Evolutionary conservation across 331 rosid species (phyloP), one percentile per base, ranked within the genome.

Genomic region (Ulmus americana): DNA sequence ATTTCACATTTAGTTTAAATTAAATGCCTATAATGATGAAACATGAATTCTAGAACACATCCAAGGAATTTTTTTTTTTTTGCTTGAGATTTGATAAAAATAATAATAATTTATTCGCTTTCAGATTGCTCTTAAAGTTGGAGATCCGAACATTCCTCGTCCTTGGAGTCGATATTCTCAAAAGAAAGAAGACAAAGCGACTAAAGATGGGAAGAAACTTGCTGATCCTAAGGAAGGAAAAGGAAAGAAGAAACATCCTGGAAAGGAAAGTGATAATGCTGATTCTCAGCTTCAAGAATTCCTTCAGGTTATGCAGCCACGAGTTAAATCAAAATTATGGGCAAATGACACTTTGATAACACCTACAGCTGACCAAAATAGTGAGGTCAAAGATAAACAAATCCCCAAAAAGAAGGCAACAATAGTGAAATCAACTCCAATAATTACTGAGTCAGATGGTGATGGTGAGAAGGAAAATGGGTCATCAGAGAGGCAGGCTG

Each of bases 131-230:
- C 70, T 69, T 55, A 81, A 82, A 74, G 81, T 61, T 45, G 97
- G 99, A 11, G 99, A 94, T 79, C 82, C 86, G 12, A 75, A 81
- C 56, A 82, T 87, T 72, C 97, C 97, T 40, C 84, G 86, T 45
- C 86, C 99, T 2, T 87, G 97, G 99, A 87, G 99, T 75, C 80
- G 82, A 6, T 42, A 86, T 69, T 76, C 88, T 0, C 45, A 63
- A 39, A 81, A 80, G 67, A 74, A 78, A 39, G 86, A 65, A 5
- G 67, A 58, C 1, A 60, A 78, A 68, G 68, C n/a, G 45, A 55
- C 59, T 53, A 55, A 12, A 4, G 79, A 69, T 61, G 77, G 35
- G 59, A 15, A 68, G 59, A 18, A 75, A 51, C 53, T 15, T 39
- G 70, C 60, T 42, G 73, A 16, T 1, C 44, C 44, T 67, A 59